Base-by-base conservation (phyloP, 2,329 filamentous ascomycete genomes). In the Trichoderma sp. region DNA sequence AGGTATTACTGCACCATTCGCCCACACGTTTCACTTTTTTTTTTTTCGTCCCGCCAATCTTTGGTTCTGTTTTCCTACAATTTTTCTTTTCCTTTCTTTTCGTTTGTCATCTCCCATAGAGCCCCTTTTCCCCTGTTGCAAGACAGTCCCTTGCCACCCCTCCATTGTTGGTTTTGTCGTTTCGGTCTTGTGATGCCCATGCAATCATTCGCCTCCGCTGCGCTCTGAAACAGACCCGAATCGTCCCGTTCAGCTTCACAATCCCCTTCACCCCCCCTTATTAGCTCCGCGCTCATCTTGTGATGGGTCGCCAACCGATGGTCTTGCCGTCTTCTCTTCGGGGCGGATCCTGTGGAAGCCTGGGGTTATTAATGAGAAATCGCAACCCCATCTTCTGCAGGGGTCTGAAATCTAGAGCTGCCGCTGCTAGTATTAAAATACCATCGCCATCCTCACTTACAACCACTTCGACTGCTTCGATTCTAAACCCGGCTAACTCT, bases 231-330 rank as follows among this genome's bases (percentile, higher is more conserved):
- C 67, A 18, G 14, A n/a, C 39, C 67, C 67, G 61, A 66, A 43
- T 56, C 56, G 21, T 49, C 55, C 43, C 56, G 58, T 32, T 54
- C 52, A 54, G 63, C 67, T 61, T 59, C 39, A 59, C 65, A 34
- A 43, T 64, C 51, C 60, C 60, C 64, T 59, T 68, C 65, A 46
- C 32, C 65, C 66, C 66, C 51, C 68, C 66, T 70, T 18, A 43
- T 43, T n/a, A 55, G 66, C 68, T 61, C 67, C 54, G 54, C 69
- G 68, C 54, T 55, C 71, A 68, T 66, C 65, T 34, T 68, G 70
- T 68, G 64, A 74, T 75, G 73, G 63, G 70, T 65, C 72, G 59
- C 52, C 71, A 71, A 55, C 59, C 66, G 34, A 61, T 68, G 39
- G 68, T 70, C 69, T 49, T 69, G 60, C 61, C 54, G 37, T 69